phyloP scores from a whole-genome alignment of 192 early-diverging fungal genomes.

The Backusella westeae region DNA sequence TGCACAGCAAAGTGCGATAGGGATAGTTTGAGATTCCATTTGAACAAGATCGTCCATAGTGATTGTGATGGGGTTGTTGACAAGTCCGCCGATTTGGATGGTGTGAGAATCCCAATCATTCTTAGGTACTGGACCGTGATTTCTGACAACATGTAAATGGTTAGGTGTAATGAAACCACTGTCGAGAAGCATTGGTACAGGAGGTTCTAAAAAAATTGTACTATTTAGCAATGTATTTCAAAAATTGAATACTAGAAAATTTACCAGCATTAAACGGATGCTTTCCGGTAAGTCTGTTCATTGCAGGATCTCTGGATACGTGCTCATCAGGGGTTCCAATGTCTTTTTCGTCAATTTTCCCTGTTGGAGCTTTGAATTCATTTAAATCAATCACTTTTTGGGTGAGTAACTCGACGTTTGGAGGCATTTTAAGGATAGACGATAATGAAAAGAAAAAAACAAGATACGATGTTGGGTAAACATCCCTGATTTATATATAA shows the following conservation, averaged over 20 bases:
- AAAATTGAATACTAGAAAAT: neutral
- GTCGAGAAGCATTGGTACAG: constrained; percentile 40
- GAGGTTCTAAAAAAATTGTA: constrained; percentile 38
- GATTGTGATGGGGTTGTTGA: constrained; percentile 23
- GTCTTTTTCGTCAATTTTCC: neutral
- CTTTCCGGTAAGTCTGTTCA: neutral
- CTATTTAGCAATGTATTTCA: neutral
- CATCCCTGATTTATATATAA: neutral
- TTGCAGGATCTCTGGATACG: neutral
- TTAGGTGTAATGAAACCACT: constrained; percentile 56
- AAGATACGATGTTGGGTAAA: neutral
- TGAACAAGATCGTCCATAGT: constrained; percentile 44
- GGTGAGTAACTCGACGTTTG: neutral
- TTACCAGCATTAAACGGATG: neutral
- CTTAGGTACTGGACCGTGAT: constrained; percentile 67
- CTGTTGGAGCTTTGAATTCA: neutral
- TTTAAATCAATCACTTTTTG: neutral
- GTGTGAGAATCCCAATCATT: constrained; percentile 39
- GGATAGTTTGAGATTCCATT: constrained; percentile 44
- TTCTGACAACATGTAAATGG: constrained; percentile 65
- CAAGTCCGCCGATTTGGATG: constrained; percentile 45
- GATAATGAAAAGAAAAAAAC: neutral
- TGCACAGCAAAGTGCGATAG: constrained; percentile 61
- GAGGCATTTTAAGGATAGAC: neutral
- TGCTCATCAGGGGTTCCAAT: neutral